Base-by-base conservation (phyloP, 1,284 basidiomycete genomes). In the Sanguinoderma infundibulare region DNA sequence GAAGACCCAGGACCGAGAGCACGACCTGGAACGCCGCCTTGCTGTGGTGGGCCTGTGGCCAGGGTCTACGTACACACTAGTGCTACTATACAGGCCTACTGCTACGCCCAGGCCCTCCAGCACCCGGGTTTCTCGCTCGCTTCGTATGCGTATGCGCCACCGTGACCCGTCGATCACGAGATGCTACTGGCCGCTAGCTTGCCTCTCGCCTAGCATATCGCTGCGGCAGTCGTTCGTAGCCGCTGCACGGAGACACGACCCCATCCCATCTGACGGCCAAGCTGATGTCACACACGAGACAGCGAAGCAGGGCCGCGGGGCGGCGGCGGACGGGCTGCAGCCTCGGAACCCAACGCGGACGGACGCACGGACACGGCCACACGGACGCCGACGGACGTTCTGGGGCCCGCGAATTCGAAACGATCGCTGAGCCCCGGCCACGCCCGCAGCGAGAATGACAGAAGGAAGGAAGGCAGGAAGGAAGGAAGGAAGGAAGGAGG, bases 141-240 rank as follows among this genome's bases (percentile, higher is more conserved):
- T 35, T 14, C 20, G 49, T 51, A 34, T 30, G 28, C 20, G n/a
- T n/a, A n/a, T n/a, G n/a, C n/a, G n/a, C n/a, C n/a, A n/a, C n/a
- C n/a, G n/a, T n/a, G n/a, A n/a, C n/a, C 22, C 20, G 49, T 35
- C 49, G 20, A 51, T 51, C 49, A 51, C 32, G 30, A 34, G 49
- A 51, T 22, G 12, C n/a, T n/a, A n/a, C n/a, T 24, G n/a, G 34
- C n/a, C n/a, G n/a, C n/a, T n/a, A 51, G 32, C 6, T 51, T 20
- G 34, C 32, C 49, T 51, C 32, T 51, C 49, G 24, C 42, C 42
- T 26, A n/a, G 38, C 38, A 5, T 5, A 35, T 51, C 49, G 49
- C 49, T 51, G 34, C 49, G 32, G 49, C 49, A 51, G 49, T 51
- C 12, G 49, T 51, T 51, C 49, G 32, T 51, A 26, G 49, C 49